Base-by-base conservation (phyloP, 2,329 filamentous ascomycete genomes). In the Phoma sp. region DNA sequence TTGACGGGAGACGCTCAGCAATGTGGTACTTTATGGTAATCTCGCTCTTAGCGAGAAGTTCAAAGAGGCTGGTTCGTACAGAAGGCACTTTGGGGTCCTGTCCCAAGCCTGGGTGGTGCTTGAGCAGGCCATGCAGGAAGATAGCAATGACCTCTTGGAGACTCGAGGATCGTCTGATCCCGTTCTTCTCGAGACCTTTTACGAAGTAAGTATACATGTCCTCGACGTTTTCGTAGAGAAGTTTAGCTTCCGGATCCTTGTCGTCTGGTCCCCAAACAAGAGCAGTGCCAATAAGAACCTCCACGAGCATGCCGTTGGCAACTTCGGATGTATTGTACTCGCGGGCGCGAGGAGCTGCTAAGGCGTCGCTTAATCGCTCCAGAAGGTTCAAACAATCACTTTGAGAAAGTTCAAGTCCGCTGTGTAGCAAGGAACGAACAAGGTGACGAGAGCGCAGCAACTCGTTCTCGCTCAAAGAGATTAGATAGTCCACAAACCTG, bases 121-220 rank as follows among this genome's bases (percentile, higher is more conserved):
- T 84, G 38, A 96, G 80, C 3, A 98, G 79, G 27, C 82, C 81
- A 54, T 92, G 83, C 0, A 98, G 79, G 13, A 99, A 79, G 21
- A 79, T 77, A 3, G 88, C 84, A 56, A 97, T 80, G 1, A 82
- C 80, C 47, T 87, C 85, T 60, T 93, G 88, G 1, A 89, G 84
- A 52, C 80, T 82, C 2, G 87, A 78, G 0, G 94, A 96, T 43
- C 92, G 60, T 40, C 73, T 82, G 33, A 89, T 82, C 39, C 87
- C 87, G 39, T 84, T 88, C 6, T 84, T 82, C 24, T 96, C 76
- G 27, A 87, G 84, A 17, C 82, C 82, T 49, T 85, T 84, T 41
- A 92, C 83, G 61, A 95, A 88, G 78, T 92, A 91, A 39, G 84
- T 78, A 73, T 98, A 98, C 19, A 97, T 78, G 57, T 96, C 88